A percentile compares a stretch with the other conserved stretches of the same genome.
These are phyloP conservation scores for Suhomyces terraborum DNA, from an alignment of 1,139 yeast genomes.

Conservation along the genomic window DNA sequence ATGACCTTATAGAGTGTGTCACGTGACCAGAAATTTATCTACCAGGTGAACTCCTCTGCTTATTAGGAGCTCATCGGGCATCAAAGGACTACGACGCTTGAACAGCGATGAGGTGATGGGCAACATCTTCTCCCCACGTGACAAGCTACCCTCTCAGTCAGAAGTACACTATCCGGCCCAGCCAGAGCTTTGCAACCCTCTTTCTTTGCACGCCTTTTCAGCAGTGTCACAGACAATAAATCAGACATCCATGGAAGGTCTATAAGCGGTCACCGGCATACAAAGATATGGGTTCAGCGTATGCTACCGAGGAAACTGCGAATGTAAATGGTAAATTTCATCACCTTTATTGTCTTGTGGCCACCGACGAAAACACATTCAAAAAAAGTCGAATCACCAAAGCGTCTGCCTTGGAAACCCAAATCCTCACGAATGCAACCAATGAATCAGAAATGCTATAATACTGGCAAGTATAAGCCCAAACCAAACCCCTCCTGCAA, in stretches of 20 bases:
- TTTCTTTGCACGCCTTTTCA: conserved; percentile 13
- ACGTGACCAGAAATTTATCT: too few relatives aligned
- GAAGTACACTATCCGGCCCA: too few relatives aligned
- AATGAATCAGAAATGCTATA: conserved; percentile 64
- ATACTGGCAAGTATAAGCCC: conserved; percentile 86
- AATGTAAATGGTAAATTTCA: conserved; percentile 78
- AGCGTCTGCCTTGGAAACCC: conserved; percentile 17
- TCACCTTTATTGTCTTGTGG: conserved; percentile 44
- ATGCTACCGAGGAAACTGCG: conserved; percentile 94
- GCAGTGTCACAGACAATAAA: conserved; percentile 18
- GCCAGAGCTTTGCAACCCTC: background rate
- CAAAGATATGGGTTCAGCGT: conserved; percentile 77
- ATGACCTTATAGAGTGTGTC: too few relatives aligned
- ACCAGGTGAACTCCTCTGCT: too few relatives aligned
- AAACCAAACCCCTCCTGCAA: conserved; percentile 40
- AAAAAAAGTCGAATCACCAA: conserved; percentile 11
- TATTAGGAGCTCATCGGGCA: too few relatives aligned
- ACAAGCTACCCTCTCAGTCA: too few relatives aligned
- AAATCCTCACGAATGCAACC: conserved; percentile 11
- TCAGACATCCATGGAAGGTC: conserved; percentile 80
- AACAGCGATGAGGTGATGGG: too few relatives aligned
- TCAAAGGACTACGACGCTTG: too few relatives aligned
- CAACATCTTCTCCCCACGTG: too few relatives aligned
- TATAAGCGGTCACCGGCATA: conserved; percentile 77
- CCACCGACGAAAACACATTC: conserved; percentile 13